A percentile compares a stretch with the other conserved stretches of the same genome.
Conservation (phyloP, 441 rosid species). For the Erysimum cheiri region DNA sequence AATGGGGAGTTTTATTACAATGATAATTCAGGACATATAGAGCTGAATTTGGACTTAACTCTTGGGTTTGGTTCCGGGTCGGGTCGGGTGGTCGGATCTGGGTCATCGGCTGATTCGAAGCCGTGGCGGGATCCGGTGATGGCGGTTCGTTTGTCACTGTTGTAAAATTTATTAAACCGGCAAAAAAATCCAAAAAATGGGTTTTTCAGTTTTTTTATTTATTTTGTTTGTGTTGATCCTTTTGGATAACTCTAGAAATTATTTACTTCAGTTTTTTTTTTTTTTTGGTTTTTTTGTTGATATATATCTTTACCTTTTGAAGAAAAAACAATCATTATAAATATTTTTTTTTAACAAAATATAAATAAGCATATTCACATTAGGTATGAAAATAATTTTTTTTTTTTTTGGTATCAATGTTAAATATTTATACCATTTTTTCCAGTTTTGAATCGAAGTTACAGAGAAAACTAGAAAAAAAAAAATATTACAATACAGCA, state of each 20-base stretch:
- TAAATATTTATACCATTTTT: no score
- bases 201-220: slow-evolving; percentile 16
- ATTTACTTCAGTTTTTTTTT: slow-evolving; percentile 4
- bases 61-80: slow-evolving; percentile 54
- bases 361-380: no score
- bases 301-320: slow-evolving; percentile 19
- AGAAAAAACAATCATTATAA: not conserved
- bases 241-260: not conserved
- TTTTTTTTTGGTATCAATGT: no score
- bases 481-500: no score
- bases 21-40: slow-evolving; percentile 28
- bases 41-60: slow-evolving; percentile 60
- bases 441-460: no score
- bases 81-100: slow-evolving; percentile 28
- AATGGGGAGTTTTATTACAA: slow-evolving; percentile 32
- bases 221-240: not conserved
- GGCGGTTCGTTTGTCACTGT: slow-evolving; percentile 57
- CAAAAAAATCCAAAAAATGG: slow-evolving; percentile 18
- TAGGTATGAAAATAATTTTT: no score
- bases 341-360: not conserved
- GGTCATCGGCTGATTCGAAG: slow-evolving; percentile 45
- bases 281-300: slow-evolving; percentile 23
- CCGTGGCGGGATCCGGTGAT: slow-evolving; percentile 39
- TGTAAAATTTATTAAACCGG: slow-evolving; percentile 44
- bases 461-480: no score